Base-by-base conservation (phyloP, 371 early-diverging fungal species). In the Vairimorpha apis region DNA sequence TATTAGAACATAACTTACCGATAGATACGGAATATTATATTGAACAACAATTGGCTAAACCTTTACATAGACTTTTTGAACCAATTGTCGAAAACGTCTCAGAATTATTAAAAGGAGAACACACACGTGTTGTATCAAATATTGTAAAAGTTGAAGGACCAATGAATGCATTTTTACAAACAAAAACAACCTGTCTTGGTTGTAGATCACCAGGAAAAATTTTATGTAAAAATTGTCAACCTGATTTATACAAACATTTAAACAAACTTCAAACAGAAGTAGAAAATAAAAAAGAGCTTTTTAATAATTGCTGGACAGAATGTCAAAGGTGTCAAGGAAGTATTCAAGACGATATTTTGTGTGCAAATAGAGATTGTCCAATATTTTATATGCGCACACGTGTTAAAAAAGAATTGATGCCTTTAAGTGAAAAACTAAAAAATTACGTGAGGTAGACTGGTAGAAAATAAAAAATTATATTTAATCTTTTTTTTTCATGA, bases 341-440 rank as follows among this genome's bases (percentile, higher is more conserved):
- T 68, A 78, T 95, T 62, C 91, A 93, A 81, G 92, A 91, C 76
- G 95, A 95, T 67, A 94, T 99, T 5, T 85, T 97, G 65, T 99
- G 99, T 85, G 89, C 91, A 4, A 92, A 91, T 78, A 90, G 89
- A 82, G 97, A 97, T 83, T 86, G 99, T 81, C 93, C 96, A 2
- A 96, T 98, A 55, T 97, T 95, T 78, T 99, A 96, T 82, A 95
- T 95, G 93, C 88, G 99, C 75, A 94, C 90, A 77, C 95, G 95
- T 83, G 92, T 89, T 2, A 93, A 91, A 72, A 96, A 94, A 81
- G 97, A 97, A 76, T 85, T 92, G 76, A 85, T 87, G 45, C 91
- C 91, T 29, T 86, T 90, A 4, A 64, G 85, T 0, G 79, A 85
- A 10, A 79, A 79, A 47, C 63, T 88, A 79, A 81, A 7, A 68